phyloP scores from a whole-genome alignment of 371 early-diverging fungal species.

The Parasitella parasitica region DNA sequence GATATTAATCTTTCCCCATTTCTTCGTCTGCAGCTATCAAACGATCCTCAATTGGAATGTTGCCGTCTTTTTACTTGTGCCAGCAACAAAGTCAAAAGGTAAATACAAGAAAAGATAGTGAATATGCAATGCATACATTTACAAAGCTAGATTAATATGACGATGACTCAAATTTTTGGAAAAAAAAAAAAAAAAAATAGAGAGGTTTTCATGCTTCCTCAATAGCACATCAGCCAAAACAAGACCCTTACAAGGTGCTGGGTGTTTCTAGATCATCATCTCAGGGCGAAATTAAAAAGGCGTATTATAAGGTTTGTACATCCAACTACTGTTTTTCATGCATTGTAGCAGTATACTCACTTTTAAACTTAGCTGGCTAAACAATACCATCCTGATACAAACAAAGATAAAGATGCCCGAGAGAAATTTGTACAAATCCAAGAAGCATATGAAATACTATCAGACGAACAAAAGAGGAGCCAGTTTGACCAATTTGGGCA shows the following conservation, averaged over 20 bases:
- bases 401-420: constrained; percentile 83
- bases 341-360: background rate
- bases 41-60: background rate
- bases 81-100: background rate
- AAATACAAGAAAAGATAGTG: too few species aligned
- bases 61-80: background rate
- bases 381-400: constrained; percentile 95
- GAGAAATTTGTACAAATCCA: constrained; percentile 95
- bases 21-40: background rate
- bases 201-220: constrained; percentile 9
- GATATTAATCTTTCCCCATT: too few species aligned
- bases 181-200: too few species aligned
- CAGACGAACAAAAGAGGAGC: constrained; percentile 83
- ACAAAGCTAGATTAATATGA: background rate
- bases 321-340: too few species aligned
- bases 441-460: constrained; percentile 92
- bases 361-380: constrained; percentile 74
- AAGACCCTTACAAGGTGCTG: constrained; percentile 80
- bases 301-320: constrained; percentile 78
- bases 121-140: background rate
- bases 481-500: constrained; percentile 89
- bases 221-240: constrained; percentile 27
- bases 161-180: too few species aligned
- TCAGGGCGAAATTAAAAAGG: constrained; percentile 88
- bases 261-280: constrained; percentile 78